Conservation (phyloP, 2,329 filamentous ascomycete genomes). For the Microsporum ferrugineum region DNA sequence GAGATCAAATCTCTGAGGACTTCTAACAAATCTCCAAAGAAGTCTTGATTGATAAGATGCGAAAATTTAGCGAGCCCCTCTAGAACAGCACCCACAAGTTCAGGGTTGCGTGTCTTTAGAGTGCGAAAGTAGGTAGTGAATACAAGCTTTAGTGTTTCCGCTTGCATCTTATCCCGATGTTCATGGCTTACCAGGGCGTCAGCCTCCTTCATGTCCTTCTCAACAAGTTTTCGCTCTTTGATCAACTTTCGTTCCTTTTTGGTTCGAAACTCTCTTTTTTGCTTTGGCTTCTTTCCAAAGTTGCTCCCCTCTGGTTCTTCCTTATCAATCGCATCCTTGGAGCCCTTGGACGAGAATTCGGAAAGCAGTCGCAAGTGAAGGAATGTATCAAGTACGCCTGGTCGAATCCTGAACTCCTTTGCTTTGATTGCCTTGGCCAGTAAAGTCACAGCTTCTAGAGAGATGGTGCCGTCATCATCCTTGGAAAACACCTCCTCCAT, state of each 20-base stretch:
- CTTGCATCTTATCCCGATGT: slow-evolving; percentile 85
- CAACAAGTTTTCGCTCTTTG: slow-evolving; percentile 75
- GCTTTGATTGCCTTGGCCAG: slow-evolving; percentile 93
- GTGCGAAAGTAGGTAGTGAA: slow-evolving; percentile 94
- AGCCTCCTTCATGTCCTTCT: slow-evolving; percentile 87
- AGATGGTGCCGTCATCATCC: slow-evolving; percentile 81
- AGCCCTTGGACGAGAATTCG: slow-evolving; percentile 77
- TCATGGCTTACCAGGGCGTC: slow-evolving; percentile 87
- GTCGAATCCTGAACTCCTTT: slow-evolving; percentile 69
- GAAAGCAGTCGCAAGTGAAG: slow-evolving; percentile 77
- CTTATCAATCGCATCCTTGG: slow-evolving; percentile 62
- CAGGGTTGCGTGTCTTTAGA: slow-evolving; percentile 66
- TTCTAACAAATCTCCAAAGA: slow-evolving; percentile 92
- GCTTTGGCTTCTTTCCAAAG: slow-evolving; percentile 51
- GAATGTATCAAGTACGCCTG: slow-evolving; percentile 80
- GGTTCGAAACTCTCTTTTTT: slow-evolving; percentile 74
- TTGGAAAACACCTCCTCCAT: slow-evolving; percentile 71
- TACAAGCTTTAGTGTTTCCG: slow-evolving; percentile 89
- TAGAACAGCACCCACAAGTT: slow-evolving; percentile 91
- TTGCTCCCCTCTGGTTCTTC: slow-evolving; percentile 36
- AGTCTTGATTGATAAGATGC: slow-evolving; percentile 96
- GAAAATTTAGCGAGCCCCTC: slow-evolving; percentile 90
- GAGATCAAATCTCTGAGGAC: slow-evolving; percentile 85
- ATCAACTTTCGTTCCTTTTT: slow-evolving; percentile 74
- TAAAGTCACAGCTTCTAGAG: slow-evolving; percentile 73